Evolutionary conservation across 805 yeast genomes (phyloP), one percentile per base, ranked within the genome.

Genomic region (Huiozyma sinensis): DNA sequence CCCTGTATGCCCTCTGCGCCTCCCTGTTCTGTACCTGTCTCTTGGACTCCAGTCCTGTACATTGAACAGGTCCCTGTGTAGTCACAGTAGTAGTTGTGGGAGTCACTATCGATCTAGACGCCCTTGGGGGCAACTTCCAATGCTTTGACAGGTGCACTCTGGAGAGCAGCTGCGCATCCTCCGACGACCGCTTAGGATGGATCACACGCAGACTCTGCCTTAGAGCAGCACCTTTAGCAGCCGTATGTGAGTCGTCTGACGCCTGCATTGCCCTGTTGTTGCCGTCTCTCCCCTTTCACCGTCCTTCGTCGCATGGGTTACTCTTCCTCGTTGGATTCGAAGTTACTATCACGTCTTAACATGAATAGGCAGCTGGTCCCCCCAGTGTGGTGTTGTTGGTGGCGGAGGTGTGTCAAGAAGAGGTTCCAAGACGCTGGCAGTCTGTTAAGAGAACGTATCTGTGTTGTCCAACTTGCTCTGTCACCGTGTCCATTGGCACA

Each of bases 1-100:
- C 94, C 50, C 96, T 68, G 66, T 86, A 85, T 2, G 97, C 94
- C 46, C 95, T 60, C 68, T 89, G 95, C 24, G 96, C 95, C n/a
- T 92, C 95, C 46, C 96, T 68, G 59, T 88, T 88, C 62, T 84
- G 96, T 3, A 95, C 63, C 86, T 86, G 43, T 95, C 68, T 61
- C 85, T 84, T 24, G 8, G 30, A 11, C 9, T 6, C 33, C 1
- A 8, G 33, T 27, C 11, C 4, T 5, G 28, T 27, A 28, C 10
- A 5, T 9, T 38, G 13, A 8, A 13, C 13, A 27, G 29, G 28
- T 13, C 27, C 28, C 32, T 29, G 30, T 11, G 10, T 35, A 29
- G 28, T 38, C 10, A 32, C 41, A 45, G 24, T 36, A 28, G 34
- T 33, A 31, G 12, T 29, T 31, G 29, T 28, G 35, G 5, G 6